Evolutionary conservation across 2,329 filamentous ascomycete species (phyloP), one percentile per base, ranked within the genome.

Genomic region (Monosporascus sp.): DNA sequence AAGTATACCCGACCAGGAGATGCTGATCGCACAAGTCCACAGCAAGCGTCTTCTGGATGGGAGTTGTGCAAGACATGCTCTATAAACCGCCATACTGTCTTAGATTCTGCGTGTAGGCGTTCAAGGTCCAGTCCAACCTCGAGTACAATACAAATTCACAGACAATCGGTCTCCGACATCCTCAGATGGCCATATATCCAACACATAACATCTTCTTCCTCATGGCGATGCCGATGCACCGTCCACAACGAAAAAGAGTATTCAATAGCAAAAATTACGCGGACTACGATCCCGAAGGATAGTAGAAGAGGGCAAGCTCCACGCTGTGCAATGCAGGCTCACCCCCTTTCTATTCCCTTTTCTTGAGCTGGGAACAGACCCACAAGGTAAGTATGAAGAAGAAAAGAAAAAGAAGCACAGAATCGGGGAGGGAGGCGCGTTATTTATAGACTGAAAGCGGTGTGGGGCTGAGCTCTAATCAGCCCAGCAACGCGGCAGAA

Each of bases 271-370:
- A 69, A 70, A 70, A 70, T 68, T 69, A 53, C 64, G 54, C 63
- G 58, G 54, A 56, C 61, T 56, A 65, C 55, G 63, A 63, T 58
- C 61, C 66, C 66, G 64, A 67, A 65, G 63, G 59, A 65, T 61
- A 65, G 56, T 65, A 55, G 61, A 68, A 64, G 52, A 61, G 59
- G 65, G 63, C 74, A 70, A 73, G 73, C 75, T 64, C 77, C 77
- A 71, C 77, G 76, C 63, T 79, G 77, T 80, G 78, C 78, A 80
- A 80, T 80, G 78, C 73, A 79, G 77, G 75, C 72, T 72, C 75
- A 70, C 62, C 65, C 62, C 53, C 52, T 62, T 61, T 52, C 52
- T 41, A 49, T 24, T 51, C 55, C 48, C 50, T 41, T 64, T 64
- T 60, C 63, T 55, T 69, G 68, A 70, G 58, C 67, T 50, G 51